Evolutionary conservation across 176 grass and related monocot genomes (phyloP).

Genomic region (Otatea glauca): DNA sequence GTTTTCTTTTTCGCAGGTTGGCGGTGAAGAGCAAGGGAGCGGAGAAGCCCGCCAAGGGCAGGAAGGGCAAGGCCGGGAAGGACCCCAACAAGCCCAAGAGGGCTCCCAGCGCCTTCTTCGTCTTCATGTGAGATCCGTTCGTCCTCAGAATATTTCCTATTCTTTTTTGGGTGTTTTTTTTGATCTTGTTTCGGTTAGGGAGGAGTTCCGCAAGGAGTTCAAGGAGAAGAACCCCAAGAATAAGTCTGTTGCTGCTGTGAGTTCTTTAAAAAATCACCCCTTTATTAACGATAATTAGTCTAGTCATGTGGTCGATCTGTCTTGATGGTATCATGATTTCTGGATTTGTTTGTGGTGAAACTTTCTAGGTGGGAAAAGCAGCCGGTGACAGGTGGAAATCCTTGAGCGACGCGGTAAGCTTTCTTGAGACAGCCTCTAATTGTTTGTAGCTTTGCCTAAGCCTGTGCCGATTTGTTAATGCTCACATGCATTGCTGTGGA

Average conservation of each 20-base stretch:
- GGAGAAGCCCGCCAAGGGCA: slow-evolving; percentile 53
- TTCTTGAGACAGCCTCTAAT: neutral
- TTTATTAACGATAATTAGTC: neutral
- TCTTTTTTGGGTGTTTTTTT: neutral
- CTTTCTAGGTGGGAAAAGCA: slow-evolving; percentile 79
- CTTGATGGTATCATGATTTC: neutral
- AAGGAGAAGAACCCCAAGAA: slow-evolving; percentile 98
- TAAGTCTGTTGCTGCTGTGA: slow-evolving; percentile 79
- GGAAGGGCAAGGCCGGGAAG: slow-evolving; percentile 72
- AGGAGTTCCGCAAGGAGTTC: slow-evolving; percentile 88
- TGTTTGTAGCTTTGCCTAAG: neutral
- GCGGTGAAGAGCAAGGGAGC: slow-evolving; percentile 75
- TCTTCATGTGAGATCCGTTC: slow-evolving; percentile 62
- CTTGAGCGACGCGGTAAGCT: slow-evolving; percentile 68
- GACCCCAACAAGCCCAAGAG: slow-evolving; percentile 96
- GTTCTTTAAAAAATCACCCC: neutral
- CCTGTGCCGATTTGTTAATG: neutral
- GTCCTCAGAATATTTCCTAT: neutral
- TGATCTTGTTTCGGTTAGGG: slow-evolving; percentile 50
- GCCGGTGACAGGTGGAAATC: slow-evolving; percentile 97
- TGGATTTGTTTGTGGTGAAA: neutral
- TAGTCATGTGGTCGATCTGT: neutral
- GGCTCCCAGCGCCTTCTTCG: slow-evolving; percentile 87
- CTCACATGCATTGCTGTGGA: neutral
- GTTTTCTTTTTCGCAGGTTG: slow-evolving; percentile 31